Percentiles rank a stretch among this genome's conserved stretches.
Conservation (phyloP, 305 asterid species). For the Rubia peregrina region DNA sequence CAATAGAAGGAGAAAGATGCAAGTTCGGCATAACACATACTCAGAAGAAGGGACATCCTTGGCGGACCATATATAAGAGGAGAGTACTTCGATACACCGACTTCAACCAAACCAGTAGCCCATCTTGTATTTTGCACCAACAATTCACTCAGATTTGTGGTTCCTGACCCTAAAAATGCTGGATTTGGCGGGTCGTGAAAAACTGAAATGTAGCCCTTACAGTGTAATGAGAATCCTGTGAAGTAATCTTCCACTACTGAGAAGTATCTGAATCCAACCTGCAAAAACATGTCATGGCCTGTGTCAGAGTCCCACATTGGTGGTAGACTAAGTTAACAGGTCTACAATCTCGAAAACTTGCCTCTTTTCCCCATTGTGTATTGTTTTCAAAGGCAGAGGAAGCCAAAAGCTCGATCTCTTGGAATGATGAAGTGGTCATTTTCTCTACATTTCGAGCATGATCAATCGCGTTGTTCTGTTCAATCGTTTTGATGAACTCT, state of each 20-base stretch:
- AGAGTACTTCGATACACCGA: slow-evolving; percentile 43
- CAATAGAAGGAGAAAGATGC: slow-evolving; percentile 29
- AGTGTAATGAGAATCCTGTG: slow-evolving; percentile 47
- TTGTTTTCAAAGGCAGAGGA: slow-evolving; percentile 39
- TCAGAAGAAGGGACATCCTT: slow-evolving; percentile 46
- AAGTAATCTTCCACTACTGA: slow-evolving; percentile 64
- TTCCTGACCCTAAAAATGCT: slow-evolving; percentile 54
- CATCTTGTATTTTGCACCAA: slow-evolving; percentile 53
- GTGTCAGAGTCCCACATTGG: neutral
- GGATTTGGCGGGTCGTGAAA: slow-evolving; percentile 44
- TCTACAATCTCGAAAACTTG: slow-evolving; percentile 9
- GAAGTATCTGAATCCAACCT: slow-evolving; percentile 64
- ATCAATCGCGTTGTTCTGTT: neutral
- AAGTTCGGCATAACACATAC: slow-evolving; percentile 42
- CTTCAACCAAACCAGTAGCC: slow-evolving; percentile 41
- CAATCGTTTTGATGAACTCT: neutral
- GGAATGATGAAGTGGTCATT: slow-evolving; percentile 8
- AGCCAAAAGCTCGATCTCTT: slow-evolving; percentile 33
- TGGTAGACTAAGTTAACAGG: too few species aligned
- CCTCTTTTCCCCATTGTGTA: slow-evolving; percentile 59
- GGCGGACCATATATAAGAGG: slow-evolving; percentile 47
- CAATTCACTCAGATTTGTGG: slow-evolving; percentile 39
- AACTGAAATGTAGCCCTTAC: slow-evolving; percentile 60
- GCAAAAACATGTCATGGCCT: slow-evolving; percentile 4
- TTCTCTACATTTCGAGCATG: neutral